Base-by-base conservation (phyloP, 208 protist genomes). In the Acanthamoeba healyi region DNA sequence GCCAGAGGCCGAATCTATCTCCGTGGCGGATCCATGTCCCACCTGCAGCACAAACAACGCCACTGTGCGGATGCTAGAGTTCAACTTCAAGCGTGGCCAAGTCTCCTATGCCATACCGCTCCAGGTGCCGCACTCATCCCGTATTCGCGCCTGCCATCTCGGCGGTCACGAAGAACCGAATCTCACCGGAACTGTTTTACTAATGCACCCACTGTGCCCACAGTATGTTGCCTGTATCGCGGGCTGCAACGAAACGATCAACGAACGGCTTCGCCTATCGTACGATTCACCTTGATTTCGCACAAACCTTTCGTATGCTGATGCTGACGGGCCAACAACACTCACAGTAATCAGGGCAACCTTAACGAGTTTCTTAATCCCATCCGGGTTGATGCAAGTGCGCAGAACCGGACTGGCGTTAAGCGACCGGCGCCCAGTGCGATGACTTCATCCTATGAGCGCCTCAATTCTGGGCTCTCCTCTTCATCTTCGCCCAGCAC, bases 61-160 rank as follows among this genome's bases (percentile, higher is more conserved):
- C 17, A 46, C 70, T 19, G 70, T 79, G 70, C 70, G 70, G 10
- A 79, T 79, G 70, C 70, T 79, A 4, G 70, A 79, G 70, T 79
- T 79, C 70, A 24, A 79, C 24, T 79, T 79, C 40, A 79, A 79
- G 17, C 70, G 70, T 5, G 46, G 70, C 40, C 70, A 79, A 46
- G 70, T 79, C 14, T 38, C 70, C 29, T 79, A 38, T 24, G 17
- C 70, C 12, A 54, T 87, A 44, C 51, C 79, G 5, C 46, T 63
- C 26, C 42, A 63, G 26, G 46, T 63, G n/a, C 46, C 40, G 22
- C 14, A 34, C n/a, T n/a, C n/a, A n/a, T n/a, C n/a, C n/a, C n/a
- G n/a, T n/a, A n/a, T n/a, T n/a, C n/a, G n/a, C n/a, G n/a, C n/a
- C n/a, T n/a, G n/a, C n/a, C n/a, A n/a, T n/a, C n/a, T n/a, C n/a